These are phyloP conservation scores for Hyphodiscus sp. DNA, from an alignment of 2,329 filamentous ascomycete species.

Conservation along the genomic window DNA sequence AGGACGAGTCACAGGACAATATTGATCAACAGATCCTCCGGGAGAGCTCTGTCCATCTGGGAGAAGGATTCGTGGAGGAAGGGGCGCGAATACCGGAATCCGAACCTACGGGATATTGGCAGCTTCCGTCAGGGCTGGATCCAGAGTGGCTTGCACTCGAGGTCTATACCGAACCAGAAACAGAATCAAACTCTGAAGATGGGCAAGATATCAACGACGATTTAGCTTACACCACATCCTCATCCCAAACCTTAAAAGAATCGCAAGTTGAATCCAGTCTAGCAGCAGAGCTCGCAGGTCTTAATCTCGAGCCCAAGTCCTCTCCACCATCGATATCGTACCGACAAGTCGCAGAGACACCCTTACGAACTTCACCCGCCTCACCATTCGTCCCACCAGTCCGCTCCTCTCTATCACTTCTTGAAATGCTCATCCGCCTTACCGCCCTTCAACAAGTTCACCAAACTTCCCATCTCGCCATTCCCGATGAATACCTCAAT, in stretches of 20 bases:
- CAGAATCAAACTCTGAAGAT: constrained; percentile 44
- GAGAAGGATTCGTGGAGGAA: constrained; percentile 6
- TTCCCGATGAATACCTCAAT: constrained; percentile 65
- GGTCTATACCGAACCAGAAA: constrained; percentile 57
- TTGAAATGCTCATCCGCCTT: constrained; percentile 67
- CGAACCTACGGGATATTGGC: constrained; percentile 30
- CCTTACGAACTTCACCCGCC: background rate
- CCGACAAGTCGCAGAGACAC: constrained; percentile 1
- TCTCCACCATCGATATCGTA: constrained; percentile 12
- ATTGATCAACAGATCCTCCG: constrained; percentile 26
- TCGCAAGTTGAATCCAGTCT: constrained; percentile 8
- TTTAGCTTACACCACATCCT: constrained; percentile 21
- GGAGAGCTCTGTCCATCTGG: constrained; percentile 25
- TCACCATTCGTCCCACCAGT: constrained; percentile 42
- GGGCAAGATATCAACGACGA: constrained; percentile 28
- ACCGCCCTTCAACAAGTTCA: constrained; percentile 69
- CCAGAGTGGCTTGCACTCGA: constrained; percentile 71
- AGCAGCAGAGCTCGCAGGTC: constrained; percentile 13
- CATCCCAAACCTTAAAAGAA: constrained; percentile 16
- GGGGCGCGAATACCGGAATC: background rate
- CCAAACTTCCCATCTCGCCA: constrained; percentile 63
- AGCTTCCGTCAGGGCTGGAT: constrained; percentile 60
- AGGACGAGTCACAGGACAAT: constrained; percentile 29
- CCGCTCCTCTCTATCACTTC: constrained; percentile 61
- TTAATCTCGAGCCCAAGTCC: constrained; percentile 22